Conservation (phyloP, 768 basidiomycete species). For the Pleurotus platypus region DNA sequence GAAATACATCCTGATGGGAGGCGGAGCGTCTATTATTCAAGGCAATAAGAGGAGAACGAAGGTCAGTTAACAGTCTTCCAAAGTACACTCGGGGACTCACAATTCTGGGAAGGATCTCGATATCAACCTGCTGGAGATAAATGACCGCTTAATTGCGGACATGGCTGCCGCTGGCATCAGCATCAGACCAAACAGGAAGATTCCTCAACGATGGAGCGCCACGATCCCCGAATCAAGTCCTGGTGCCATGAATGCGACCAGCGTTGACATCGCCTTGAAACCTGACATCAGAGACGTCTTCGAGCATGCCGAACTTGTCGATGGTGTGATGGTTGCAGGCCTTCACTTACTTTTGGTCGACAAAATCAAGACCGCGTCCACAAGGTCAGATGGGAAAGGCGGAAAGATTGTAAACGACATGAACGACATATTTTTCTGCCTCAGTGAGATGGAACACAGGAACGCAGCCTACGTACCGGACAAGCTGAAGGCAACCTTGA, state of each 20-base stretch:
- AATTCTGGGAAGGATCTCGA: background rate
- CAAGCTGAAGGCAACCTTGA: too few relatives aligned
- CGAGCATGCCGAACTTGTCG: background rate
- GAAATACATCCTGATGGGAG: slow-evolving; percentile 1
- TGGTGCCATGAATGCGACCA: background rate
- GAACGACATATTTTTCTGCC: too few relatives aligned
- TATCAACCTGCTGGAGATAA: background rate
- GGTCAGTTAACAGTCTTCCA: too few relatives aligned
- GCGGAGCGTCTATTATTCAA: slow-evolving; percentile 5
- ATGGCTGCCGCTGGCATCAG: background rate
- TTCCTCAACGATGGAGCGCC: slow-evolving; percentile 1
- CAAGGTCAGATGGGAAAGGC: too few relatives aligned
- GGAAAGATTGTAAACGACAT: too few relatives aligned
- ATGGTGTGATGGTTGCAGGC: slow-evolving; percentile 1
- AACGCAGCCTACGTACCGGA: too few relatives aligned
- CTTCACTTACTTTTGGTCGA: slow-evolving; percentile 3
- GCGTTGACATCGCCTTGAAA: slow-evolving; percentile 3
- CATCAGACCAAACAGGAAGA: background rate
- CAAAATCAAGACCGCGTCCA: background rate
- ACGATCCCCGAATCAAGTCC: slow-evolving; percentile 1
- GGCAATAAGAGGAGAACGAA: background rate
- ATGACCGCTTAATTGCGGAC: background rate
- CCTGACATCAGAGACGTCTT: background rate
- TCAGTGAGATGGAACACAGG: too few relatives aligned
- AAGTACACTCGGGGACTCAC: too few relatives aligned